A percentile compares a stretch with the other conserved stretches of the same genome.
Evolutionary conservation across 1,284 basidiomycete species (phyloP).

Genomic region (Moesziomyces aphidis): DNA sequence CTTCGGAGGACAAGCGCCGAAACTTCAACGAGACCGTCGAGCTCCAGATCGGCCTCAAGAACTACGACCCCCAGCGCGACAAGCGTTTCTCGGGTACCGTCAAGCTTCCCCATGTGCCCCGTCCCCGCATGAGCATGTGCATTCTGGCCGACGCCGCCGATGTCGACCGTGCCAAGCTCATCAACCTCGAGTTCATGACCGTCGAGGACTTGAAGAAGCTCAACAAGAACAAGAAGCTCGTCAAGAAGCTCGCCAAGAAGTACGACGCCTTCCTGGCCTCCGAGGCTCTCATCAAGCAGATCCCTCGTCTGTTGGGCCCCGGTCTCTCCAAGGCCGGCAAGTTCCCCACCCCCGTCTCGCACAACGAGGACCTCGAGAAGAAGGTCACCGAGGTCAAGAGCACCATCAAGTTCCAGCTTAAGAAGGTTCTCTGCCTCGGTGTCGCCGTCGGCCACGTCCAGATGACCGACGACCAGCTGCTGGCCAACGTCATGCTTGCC

Average conservation of each 20-base stretch:
- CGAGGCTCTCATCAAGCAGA: conserved; percentile 99
- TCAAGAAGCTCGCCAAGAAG: conserved; percentile 99
- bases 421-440: conserved; percentile 99
- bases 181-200: conserved; percentile 95
- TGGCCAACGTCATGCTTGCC: conserved; percentile 95
- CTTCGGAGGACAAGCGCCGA: conserved; percentile 65
- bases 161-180: conserved; percentile 98
- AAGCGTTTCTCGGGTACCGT: conserved; percentile 68
- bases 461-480: conserved; percentile 97
- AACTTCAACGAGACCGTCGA: conserved; percentile 68
- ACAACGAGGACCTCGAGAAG: conserved; percentile 88
- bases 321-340: conserved; percentile 99
- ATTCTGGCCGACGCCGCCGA: conserved; percentile 99
- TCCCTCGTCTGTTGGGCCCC: conserved; percentile 98
- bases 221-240: conserved; percentile 99
- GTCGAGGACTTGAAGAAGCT: conserved; percentile 99
- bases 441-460: conserved; percentile 97
- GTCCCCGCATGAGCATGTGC: conserved; percentile 98
- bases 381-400: conserved; percentile 96
- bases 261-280: conserved; percentile 99
- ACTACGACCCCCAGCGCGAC: conserved; percentile 68
- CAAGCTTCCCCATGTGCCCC: conserved; percentile 94
- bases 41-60: conserved; percentile 68
- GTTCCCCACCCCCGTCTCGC: conserved; percentile 94
- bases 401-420: conserved; percentile 80